Conservation (phyloP, 1,284 basidiomycete species). For the Cryptococcus sp. region DNA sequence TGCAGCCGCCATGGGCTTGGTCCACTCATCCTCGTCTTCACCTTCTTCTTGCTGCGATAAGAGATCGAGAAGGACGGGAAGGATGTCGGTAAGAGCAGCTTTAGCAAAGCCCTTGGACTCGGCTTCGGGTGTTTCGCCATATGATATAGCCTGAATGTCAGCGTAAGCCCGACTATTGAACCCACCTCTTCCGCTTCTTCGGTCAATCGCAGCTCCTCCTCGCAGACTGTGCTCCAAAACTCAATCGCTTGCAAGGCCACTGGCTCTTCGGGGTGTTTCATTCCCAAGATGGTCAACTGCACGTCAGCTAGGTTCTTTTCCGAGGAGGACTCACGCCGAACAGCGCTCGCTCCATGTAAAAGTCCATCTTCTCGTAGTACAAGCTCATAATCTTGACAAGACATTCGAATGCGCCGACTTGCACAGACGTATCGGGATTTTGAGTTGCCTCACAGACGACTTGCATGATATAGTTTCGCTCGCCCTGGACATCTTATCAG, state of each 20-base stretch:
- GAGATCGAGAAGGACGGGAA: conserved; percentile 86
- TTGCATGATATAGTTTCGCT: conserved; percentile 99
- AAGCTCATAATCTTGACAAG: conserved; percentile 95
- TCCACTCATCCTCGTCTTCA: conserved; percentile 99
- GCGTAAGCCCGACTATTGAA: conserved; percentile 3
- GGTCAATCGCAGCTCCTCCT: conserved; percentile 93
- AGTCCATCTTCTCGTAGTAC: conserved; percentile 99
- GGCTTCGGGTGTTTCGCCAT: conserved; percentile 83
- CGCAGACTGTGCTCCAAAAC: conserved; percentile 99
- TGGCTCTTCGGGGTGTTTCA: conserved; percentile 88
- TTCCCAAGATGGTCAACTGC: conserved; percentile 97
- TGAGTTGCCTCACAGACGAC: conserved; percentile 99
- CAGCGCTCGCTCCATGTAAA: conserved; percentile 99
- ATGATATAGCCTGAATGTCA: conserved; percentile 72
- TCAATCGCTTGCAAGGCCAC: conserved; percentile 97
- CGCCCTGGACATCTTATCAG: conserved; percentile 64
- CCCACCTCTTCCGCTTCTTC: conserved; percentile 86
- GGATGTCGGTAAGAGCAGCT: conserved; percentile 89
- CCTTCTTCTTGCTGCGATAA: conserved; percentile 95
- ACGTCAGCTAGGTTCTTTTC: conserved; percentile 29
- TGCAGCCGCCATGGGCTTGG: conserved; percentile 95
- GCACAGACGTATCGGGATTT: conserved; percentile 72
- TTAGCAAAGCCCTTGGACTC: conserved; percentile 92
- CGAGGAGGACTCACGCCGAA: conserved; percentile 73
- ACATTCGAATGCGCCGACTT: conserved; percentile 92